Base-by-base conservation (phyloP, 345 rosid genomes). In the Arabidopsis suecica region DNA sequence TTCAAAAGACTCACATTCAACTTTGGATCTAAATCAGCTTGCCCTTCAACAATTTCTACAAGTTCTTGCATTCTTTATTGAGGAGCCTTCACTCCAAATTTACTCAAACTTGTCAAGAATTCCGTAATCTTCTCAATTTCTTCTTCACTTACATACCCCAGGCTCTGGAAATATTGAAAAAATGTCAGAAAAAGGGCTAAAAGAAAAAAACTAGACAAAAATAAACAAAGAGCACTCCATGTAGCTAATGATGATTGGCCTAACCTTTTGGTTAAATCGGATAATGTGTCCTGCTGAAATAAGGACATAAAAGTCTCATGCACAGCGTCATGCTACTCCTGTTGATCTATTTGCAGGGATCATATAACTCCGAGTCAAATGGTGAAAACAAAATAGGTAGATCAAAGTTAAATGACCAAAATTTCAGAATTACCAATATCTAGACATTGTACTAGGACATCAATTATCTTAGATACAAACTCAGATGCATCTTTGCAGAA, bases 61-160 rank as follows among this genome's bases (percentile, higher is more conserved):
- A 90, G 93, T 69, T 93, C 98, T 65, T 84, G 88, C 93, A 90
- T 85, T 63, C 92, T 88, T 77, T 90, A 95, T 11, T 82, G 86
- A 74, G 97, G 89, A 63, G 95, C 97, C 82, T 89, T 86, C 50
- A 82, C 88, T 63, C 98, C 98, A 86, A 88, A 93, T 71, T 90
- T 82, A 79, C 80, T 89, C 77, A 93, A 85, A 72, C 83, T 81
- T 32, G 34, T 32, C 34, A 32, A 32, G 5, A 3, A 3, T 5
- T 32, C 6, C 5, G 6, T 32, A 32, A 32, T 0, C 34, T 4
- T 32, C 34, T 32, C 4, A 5, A 32, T 32, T 32, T 32, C 34
- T 32, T 32, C 34, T 32, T 5, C 34, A 32, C 34, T 32, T 32
- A 32, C 34, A 32, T 32, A 0, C 5, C 34, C 34, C 1, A 20